phyloP scores from a whole-genome alignment of 1,284 basidiomycete genomes.

The Takashimella koratensis region DNA sequence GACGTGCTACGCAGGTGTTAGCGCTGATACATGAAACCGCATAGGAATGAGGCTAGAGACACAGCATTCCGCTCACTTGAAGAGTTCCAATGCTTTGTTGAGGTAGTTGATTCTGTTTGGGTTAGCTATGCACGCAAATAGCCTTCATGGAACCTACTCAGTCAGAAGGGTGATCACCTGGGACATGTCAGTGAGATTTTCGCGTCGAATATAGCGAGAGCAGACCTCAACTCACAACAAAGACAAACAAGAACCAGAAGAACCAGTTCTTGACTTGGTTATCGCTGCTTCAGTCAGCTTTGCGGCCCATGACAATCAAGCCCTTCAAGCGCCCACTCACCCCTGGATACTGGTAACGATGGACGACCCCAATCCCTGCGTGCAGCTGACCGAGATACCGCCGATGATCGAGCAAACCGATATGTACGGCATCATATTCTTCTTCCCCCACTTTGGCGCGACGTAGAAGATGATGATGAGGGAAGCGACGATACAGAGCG shows the following conservation, averaged over 20 bases:
- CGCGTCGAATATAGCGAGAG: no score
- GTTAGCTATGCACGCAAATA: slow-evolving; percentile 8
- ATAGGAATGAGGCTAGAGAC: slow-evolving; percentile 57
- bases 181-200: not conserved
- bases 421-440: slow-evolving; percentile 95
- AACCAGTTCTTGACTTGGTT: slow-evolving; percentile 60
- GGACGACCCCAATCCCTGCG: slow-evolving; percentile 85
- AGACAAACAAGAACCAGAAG: slow-evolving; percentile 79
- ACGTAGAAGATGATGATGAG: slow-evolving; percentile 40
- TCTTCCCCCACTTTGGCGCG: slow-evolving; percentile 70
- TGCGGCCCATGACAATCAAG: slow-evolving; percentile 17
- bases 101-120: slow-evolving; percentile 77
- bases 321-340: slow-evolving; percentile 51
- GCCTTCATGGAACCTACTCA: slow-evolving; percentile 29
- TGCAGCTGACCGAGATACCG: slow-evolving; percentile 92
- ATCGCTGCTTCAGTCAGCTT: slow-evolving; percentile 21
- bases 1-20: slow-evolving; percentile 51
- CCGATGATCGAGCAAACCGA: slow-evolving; percentile 93
- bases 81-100: slow-evolving; percentile 92
- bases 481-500: slow-evolving; percentile 31
- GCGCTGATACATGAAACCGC: slow-evolving; percentile 11
- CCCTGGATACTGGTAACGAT: slow-evolving; percentile 84
- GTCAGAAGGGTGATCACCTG: slow-evolving; percentile 60
- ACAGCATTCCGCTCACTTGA: slow-evolving; percentile 70
- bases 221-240: slow-evolving; percentile 58